phyloP scores from a whole-genome alignment of 805 yeast species.

The Kazachstania psychrophila region DNA sequence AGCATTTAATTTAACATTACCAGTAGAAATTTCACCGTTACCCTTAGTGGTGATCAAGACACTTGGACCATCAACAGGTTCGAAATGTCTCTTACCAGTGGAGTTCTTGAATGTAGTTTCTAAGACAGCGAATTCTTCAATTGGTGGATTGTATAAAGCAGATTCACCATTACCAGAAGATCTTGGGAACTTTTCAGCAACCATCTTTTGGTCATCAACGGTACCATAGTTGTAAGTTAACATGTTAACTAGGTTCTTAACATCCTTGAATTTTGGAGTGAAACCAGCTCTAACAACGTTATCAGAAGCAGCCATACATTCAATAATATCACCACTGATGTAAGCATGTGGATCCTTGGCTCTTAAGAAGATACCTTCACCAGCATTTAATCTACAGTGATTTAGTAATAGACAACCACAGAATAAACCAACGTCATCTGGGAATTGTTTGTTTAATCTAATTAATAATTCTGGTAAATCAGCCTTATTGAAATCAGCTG shows the following conservation, averaged over 20 bases:
- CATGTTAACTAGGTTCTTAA: slow-evolving; percentile 77
- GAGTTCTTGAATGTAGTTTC: slow-evolving; percentile 54
- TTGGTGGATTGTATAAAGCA: slow-evolving; percentile 85
- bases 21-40: slow-evolving; percentile 46
- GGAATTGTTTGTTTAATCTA: slow-evolving; percentile 79
- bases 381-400: slow-evolving; percentile 71
- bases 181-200: slow-evolving; percentile 40
- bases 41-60: slow-evolving; percentile 81
- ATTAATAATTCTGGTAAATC: slow-evolving; percentile 64
- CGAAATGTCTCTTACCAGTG: slow-evolving; percentile 43
- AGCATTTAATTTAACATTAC: slow-evolving; percentile 37
- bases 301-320: slow-evolving; percentile 99
- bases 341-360: slow-evolving; percentile 99
- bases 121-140: slow-evolving; percentile 91
- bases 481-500: slow-evolving; percentile 43
- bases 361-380: slow-evolving; percentile 93
- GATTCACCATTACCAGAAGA: slow-evolving; percentile 59
- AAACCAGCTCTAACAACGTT: slow-evolving; percentile 98
- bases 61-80: slow-evolving; percentile 76
- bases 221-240: slow-evolving; percentile 83
- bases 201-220: slow-evolving; percentile 90
- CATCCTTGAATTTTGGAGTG: slow-evolving; percentile 99
- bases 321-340: slow-evolving; percentile 93
- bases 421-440: slow-evolving; percentile 87
- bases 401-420: slow-evolving; percentile 91